These are phyloP conservation scores for Grifola frondosa DNA, from an alignment of 1,284 basidiomycete genomes.

Conservation along the genomic window DNA sequence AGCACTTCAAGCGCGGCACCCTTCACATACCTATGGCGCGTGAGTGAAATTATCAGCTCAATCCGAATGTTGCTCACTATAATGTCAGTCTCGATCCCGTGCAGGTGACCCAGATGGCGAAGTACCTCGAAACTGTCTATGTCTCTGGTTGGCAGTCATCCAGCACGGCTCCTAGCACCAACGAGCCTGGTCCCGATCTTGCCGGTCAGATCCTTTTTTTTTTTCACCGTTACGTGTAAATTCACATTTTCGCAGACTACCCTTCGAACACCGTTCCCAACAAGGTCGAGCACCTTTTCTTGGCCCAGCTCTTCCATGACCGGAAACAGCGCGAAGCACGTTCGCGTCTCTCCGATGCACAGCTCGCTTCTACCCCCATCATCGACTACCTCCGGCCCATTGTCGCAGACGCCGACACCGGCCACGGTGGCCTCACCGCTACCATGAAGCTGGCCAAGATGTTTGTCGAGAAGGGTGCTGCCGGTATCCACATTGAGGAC, in stretches of 20 bases:
- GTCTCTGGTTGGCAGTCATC: conserved; percentile 97
- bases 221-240: neutral
- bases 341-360: conserved; percentile 65
- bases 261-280: conserved; percentile 94
- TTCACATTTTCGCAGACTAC: conserved; percentile 57
- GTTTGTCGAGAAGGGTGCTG: conserved; percentile 76
- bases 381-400: conserved; percentile 70
- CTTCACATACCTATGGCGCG: conserved; percentile 97
- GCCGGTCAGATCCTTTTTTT: conserved; percentile 59
- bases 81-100: conserved; percentile 86
- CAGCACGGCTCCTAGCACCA: conserved; percentile 87
- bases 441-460: conserved; percentile 76
- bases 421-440: conserved; percentile 63
- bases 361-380: conserved; percentile 64
- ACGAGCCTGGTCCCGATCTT: conserved; percentile 98
- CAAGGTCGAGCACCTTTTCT: conserved; percentile 87
- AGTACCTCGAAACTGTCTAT: conserved; percentile 97
- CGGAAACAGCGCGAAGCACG: conserved; percentile 83
- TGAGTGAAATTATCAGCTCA: conserved; percentile 46
- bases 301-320: conserved; percentile 88
- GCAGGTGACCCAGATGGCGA: conserved; percentile 98
- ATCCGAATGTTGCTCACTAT: neutral
- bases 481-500: conserved; percentile 78
- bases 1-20: conserved; percentile 73
- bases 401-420: conserved; percentile 69